These are phyloP conservation scores for Backusella sp. DNA, from an alignment of 192 early-diverging fungal species.

Conservation along the genomic window DNA sequence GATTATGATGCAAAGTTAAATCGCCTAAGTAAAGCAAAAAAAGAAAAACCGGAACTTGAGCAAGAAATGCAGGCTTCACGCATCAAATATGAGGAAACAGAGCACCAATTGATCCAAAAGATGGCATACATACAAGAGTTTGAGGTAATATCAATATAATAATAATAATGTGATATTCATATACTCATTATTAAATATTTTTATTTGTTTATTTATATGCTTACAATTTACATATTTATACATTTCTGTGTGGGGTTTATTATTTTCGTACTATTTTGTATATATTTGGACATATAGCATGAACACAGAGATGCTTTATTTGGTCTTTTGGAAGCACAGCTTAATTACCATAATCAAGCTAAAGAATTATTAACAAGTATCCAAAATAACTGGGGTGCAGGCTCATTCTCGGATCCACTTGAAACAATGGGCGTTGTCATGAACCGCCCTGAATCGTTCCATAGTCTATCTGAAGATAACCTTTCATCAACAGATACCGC, in stretches of 20 bases:
- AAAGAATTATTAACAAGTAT: constrained; percentile 12
- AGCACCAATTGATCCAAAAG: constrained; percentile 67
- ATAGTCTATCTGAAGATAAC: not conserved
- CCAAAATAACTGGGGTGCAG: constrained; percentile 8
- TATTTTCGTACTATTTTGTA: constrained; percentile 6
- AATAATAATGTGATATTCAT: constrained; percentile 18
- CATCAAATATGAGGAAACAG: constrained; percentile 92
- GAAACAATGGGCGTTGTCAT: not conserved
- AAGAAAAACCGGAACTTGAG: constrained; percentile 85
- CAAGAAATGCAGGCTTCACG: constrained; percentile 89
- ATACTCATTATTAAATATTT: not conserved
- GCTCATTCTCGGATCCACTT: no score
- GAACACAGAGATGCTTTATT: constrained; percentile 31
- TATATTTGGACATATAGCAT: constrained; percentile 24
- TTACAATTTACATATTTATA: not conserved
- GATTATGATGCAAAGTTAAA: constrained; percentile 92
- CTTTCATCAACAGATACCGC: not conserved
- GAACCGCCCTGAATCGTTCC: not conserved
- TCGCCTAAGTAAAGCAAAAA: constrained; percentile 86
- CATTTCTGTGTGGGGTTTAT: not conserved
- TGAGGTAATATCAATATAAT: constrained; percentile 55
- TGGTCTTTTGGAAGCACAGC: constrained; percentile 33
- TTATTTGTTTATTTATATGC: not conserved
- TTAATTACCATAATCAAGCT: constrained; percentile 26
- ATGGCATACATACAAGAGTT: constrained; percentile 85